Percentiles rank a stretch among this genome's conserved stretches.
Evolutionary conservation across 106 monocot species (phyloP).

Genomic region (Acanthochlamys bracteata): DNA sequence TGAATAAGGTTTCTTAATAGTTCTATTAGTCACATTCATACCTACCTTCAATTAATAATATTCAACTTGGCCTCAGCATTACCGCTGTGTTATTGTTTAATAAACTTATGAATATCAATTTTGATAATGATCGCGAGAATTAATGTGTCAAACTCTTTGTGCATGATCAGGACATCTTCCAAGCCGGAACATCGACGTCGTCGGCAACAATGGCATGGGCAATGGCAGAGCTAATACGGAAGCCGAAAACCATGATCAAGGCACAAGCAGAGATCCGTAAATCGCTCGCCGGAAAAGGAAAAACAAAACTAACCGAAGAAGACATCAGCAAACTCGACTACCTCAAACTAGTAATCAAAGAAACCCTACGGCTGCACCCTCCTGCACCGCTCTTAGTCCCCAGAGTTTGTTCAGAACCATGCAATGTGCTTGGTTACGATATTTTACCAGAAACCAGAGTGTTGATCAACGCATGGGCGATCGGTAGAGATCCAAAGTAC

Average conservation of each 20-base stretch:
- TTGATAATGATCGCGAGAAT: background rate
- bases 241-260: background rate
- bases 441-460: background rate
- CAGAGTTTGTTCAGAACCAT: background rate
- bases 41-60: too few species aligned
- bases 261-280: background rate
- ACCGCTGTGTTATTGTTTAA: background rate
- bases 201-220: background rate
- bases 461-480: background rate
- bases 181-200: constrained; percentile 2
- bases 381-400: background rate
- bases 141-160: background rate
- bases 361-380: background rate
- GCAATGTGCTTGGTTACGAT: background rate
- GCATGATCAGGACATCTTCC: constrained; percentile 9
- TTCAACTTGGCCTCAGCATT: background rate
- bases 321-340: background rate
- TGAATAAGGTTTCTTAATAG: too few species aligned
- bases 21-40: too few species aligned
- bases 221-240: constrained; percentile 2
- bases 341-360: constrained; percentile 7
- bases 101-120: background rate
- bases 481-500: background rate
- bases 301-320: background rate
- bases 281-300: too few species aligned